A percentile compares a stretch with the other conserved stretches of the same genome.
These are phyloP conservation scores for Russula compacta DNA, from an alignment of 768 basidiomycete genomes.

Conservation along the genomic window DNA sequence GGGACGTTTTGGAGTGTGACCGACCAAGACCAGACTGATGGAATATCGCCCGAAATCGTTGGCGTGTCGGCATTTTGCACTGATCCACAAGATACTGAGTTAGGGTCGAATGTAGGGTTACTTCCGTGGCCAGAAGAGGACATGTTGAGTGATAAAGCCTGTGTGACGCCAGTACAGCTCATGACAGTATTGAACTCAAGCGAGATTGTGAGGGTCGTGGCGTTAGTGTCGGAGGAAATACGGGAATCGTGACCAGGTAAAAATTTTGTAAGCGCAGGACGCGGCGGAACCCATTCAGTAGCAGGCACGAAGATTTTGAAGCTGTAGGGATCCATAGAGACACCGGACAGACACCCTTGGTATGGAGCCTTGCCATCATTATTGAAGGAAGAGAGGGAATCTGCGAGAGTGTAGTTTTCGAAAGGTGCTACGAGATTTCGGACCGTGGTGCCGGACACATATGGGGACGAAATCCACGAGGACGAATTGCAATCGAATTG, in stretches of 20 bases:
- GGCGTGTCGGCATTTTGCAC: slow-evolving; percentile 43
- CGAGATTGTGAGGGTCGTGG: slow-evolving; percentile 49
- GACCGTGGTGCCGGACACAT: slow-evolving; percentile 46
- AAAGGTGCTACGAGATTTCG: slow-evolving; percentile 77
- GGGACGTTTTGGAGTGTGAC: slow-evolving; percentile 66
- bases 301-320: slow-evolving; percentile 76
- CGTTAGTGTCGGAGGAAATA: slow-evolving; percentile 39
- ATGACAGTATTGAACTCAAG: slow-evolving; percentile 76
- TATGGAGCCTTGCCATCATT: slow-evolving; percentile 50
- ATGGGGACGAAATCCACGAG: slow-evolving; percentile 79
- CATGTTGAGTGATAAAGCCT: slow-evolving; percentile 56
- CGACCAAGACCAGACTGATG: slow-evolving; percentile 64
- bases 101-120: slow-evolving; percentile 42
- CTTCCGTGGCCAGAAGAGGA: slow-evolving; percentile 56
- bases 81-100: slow-evolving; percentile 36
- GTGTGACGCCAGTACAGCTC: slow-evolving; percentile 62
- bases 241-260: slow-evolving; percentile 82
- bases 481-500: slow-evolving; percentile 45
- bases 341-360: slow-evolving; percentile 59
- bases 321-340: slow-evolving; percentile 66
- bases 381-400: slow-evolving; percentile 58
- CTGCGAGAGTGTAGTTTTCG: slow-evolving; percentile 61
- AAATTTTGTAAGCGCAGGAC: slow-evolving; percentile 71
- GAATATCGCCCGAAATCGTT: slow-evolving; percentile 42
- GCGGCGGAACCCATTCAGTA: slow-evolving; percentile 57